Evolutionary conservation across 352 stramenopile genomes (phyloP).

Genomic region (Phytophthora pluvialis): DNA sequence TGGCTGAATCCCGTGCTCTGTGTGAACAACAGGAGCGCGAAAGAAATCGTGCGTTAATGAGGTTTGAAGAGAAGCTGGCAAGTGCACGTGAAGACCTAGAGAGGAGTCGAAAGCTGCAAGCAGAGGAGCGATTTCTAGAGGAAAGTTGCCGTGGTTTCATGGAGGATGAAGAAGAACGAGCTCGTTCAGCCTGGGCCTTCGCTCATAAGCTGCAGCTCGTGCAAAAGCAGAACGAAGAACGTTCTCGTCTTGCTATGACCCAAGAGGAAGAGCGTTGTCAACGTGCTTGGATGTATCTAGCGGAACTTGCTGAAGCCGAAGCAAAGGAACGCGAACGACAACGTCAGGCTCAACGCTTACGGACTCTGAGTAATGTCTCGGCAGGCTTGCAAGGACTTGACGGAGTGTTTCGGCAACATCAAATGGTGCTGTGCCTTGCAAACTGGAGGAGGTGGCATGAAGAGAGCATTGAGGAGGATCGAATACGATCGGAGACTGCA

Average conservation of each 20-base stretch:
- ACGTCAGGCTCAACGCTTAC: slow-evolving; percentile 6
- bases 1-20: slow-evolving; percentile 30
- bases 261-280: slow-evolving; percentile 28
- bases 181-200: slow-evolving; percentile 21
- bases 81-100: slow-evolving; percentile 1
- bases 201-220: slow-evolving; percentile 1
- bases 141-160: slow-evolving; percentile 20
- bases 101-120: slow-evolving; percentile 1
- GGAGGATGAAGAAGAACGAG: slow-evolving; percentile 20
- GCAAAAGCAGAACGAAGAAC: slow-evolving; percentile 22
- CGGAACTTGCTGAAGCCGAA: slow-evolving; percentile 6
- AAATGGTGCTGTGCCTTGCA: neutral
- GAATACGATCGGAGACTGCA: neutral
- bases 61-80: slow-evolving; percentile 37
- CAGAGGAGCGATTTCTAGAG: slow-evolving; percentile 15
- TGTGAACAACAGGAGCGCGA: slow-evolving; percentile 22
- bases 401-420: slow-evolving; percentile 9
- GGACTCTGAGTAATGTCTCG: slow-evolving; percentile 4
- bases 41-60: slow-evolving; percentile 42
- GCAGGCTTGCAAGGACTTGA: slow-evolving; percentile 14
- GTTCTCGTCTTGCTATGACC: slow-evolving; percentile 15
- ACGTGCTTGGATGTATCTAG: slow-evolving; percentile 17
- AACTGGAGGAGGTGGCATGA: slow-evolving; percentile 20
- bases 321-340: slow-evolving; percentile 1
- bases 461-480: slow-evolving; percentile 9